Percentiles rank a stretch among this genome's conserved stretches.
phyloP scores from a whole-genome alignment of 768 basidiomycete genomes.

The Pleurotus eryngii region DNA sequence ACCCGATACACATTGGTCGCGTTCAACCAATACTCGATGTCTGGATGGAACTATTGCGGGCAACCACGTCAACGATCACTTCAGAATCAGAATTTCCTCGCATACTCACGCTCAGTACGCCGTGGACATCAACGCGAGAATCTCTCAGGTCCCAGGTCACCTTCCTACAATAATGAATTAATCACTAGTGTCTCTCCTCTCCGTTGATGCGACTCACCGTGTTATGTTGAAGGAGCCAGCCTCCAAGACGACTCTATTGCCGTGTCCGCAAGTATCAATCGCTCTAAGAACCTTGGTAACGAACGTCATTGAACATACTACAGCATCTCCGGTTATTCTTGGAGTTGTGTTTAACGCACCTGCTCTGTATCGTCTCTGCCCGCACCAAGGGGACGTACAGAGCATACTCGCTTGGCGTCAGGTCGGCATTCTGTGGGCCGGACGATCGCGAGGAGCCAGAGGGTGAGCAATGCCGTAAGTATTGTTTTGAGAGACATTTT shows the following conservation, averaged over 20 bases:
- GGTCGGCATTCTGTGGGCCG: too few species aligned
- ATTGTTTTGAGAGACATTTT: too few species aligned
- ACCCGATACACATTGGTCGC: constrained; percentile 53
- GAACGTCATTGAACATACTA: neutral
- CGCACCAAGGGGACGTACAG: constrained; percentile 29
- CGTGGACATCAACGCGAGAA: constrained; percentile 42
- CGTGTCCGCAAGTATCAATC: constrained; percentile 45
- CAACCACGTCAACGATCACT: neutral
- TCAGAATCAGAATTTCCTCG: neutral
- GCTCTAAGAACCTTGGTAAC: constrained; percentile 41
- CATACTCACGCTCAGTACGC: constrained; percentile 39
- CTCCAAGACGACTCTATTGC: constrained; percentile 42
- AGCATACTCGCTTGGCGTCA: constrained; percentile 15
- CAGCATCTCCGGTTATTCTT: neutral
- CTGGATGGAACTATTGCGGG: constrained; percentile 44
- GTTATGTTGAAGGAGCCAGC: constrained; percentile 50
- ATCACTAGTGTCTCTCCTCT: neutral
- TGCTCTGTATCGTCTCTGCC: constrained; percentile 40
- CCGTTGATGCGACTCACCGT: constrained; percentile 24
- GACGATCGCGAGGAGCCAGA: too few species aligned
- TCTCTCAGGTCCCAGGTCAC: constrained; percentile 50
- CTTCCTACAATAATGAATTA: constrained; percentile 29
- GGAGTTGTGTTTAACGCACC: constrained; percentile 15
- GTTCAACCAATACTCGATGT: constrained; percentile 55
- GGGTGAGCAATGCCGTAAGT: too few species aligned